Conservation (phyloP, 306 rosid genomes). For the Canavalia gladiata region DNA sequence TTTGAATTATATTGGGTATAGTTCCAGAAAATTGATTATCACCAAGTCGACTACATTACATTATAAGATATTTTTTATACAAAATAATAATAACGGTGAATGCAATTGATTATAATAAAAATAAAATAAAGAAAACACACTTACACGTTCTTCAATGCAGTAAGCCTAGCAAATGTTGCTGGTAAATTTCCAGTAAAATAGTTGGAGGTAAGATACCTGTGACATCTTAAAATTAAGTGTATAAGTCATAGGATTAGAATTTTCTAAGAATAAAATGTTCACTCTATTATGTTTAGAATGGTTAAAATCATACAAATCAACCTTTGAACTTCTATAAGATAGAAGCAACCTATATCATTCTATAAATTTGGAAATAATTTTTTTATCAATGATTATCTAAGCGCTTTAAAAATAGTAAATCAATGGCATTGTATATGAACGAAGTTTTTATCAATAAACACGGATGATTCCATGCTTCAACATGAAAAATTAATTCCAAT, state of each 20-base stretch:
- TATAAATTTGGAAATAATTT: neutral
- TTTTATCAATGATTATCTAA: neutral
- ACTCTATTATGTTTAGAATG: too few species aligned
- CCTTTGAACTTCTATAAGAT: neutral
- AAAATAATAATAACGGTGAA: too few species aligned
- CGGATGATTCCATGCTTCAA: too few species aligned
- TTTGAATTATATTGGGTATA: conserved; percentile 66
- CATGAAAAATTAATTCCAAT: neutral
- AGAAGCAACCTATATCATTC: conserved; percentile 4
- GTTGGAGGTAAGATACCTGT: too few species aligned
- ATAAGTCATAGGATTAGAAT: too few species aligned
- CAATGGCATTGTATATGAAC: neutral
- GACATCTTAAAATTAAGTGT: too few species aligned
- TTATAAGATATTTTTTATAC: neutral
- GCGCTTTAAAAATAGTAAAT: neutral
- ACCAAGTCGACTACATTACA: conserved; percentile 67
- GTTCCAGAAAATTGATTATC: conserved; percentile 69
- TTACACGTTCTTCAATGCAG: too few species aligned
- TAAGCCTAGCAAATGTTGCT: too few species aligned
- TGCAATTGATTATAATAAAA: too few species aligned
- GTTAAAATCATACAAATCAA: too few species aligned
- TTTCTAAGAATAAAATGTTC: too few species aligned
- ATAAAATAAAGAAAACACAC: neutral
- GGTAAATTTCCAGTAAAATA: too few species aligned
- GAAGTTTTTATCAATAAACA: neutral